phyloP scores from a whole-genome alignment of 768 basidiomycete genomes.

The Flagelloscypha sp. region DNA sequence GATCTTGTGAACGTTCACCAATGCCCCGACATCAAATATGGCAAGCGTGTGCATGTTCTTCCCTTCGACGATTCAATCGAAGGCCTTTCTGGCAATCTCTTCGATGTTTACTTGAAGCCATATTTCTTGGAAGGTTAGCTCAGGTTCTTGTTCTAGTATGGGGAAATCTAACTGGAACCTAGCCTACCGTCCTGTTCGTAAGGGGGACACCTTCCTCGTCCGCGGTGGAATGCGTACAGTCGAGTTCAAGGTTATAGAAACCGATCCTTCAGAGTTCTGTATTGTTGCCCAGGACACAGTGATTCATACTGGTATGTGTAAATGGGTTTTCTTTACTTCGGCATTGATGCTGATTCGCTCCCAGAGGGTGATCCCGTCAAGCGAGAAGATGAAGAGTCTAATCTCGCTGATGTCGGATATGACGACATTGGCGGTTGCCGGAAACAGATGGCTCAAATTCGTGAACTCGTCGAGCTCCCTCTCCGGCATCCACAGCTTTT shows the following conservation, averaged over 20 bases:
- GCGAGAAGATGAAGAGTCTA: constrained; percentile 96
- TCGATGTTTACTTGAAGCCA: constrained; percentile 97
- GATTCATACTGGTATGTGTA: constrained; percentile 69
- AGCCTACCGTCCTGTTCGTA: constrained; percentile 91
- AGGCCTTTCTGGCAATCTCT: constrained; percentile 95
- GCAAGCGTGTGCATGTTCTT: constrained; percentile 92
- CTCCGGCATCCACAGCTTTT: constrained; percentile 98
- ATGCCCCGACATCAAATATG: constrained; percentile 97
- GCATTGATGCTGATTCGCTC: constrained; percentile 11
- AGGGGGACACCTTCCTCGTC: constrained; percentile 98
- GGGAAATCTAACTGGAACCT: constrained; percentile 7
- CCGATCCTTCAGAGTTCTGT: constrained; percentile 96
- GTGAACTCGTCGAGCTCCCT: constrained; percentile 96
- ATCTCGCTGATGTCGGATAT: constrained; percentile 94
- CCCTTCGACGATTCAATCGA: constrained; percentile 99
- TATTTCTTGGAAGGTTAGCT: constrained; percentile 90
- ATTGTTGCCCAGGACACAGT: constrained; percentile 99
- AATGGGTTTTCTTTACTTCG: neutral
- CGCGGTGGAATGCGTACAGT: constrained; percentile 98
- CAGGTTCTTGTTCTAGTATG: neutral
- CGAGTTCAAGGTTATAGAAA: constrained; percentile 99
- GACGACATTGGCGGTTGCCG: constrained; percentile 99
- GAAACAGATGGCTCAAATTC: constrained; percentile 99
- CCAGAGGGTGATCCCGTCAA: constrained; percentile 97
- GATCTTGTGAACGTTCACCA: constrained; percentile 95